A percentile compares a stretch with the other conserved stretches of the same genome.
Evolutionary conservation across 2,329 filamentous ascomycete species (phyloP).

Genomic region (Phaeosphaeriaceae sp.): DNA sequence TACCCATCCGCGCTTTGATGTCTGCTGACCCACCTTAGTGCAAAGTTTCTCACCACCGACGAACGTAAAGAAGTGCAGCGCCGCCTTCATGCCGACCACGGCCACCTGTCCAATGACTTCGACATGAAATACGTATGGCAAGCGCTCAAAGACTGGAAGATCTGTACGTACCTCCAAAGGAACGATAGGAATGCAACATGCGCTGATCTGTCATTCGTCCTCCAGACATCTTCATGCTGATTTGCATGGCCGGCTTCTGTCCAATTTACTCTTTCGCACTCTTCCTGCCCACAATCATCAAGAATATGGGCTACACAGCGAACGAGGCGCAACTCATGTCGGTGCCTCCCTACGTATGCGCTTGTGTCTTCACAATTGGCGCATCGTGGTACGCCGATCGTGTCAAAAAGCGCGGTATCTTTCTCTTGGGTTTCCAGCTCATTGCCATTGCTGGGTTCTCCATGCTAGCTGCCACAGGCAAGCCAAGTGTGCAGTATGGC

Average conservation of each 20-base stretch:
- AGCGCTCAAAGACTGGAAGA: slow-evolving; percentile 51
- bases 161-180: slow-evolving; percentile 23
- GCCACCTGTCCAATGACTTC: slow-evolving; percentile 51
- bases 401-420: slow-evolving; percentile 37
- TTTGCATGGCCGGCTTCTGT: slow-evolving; percentile 49
- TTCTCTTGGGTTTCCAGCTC: slow-evolving; percentile 41
- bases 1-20: slow-evolving; percentile 52
- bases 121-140: slow-evolving; percentile 48
- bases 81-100: slow-evolving; percentile 65
- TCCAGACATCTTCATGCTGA: slow-evolving; percentile 48
- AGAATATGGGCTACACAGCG: slow-evolving; percentile 66
- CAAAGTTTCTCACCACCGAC: slow-evolving; percentile 63
- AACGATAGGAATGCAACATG: not conserved
- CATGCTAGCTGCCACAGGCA: slow-evolving; percentile 37
- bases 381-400: slow-evolving; percentile 40
- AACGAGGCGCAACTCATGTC: slow-evolving; percentile 45
- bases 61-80: slow-evolving; percentile 66
- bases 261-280: slow-evolving; percentile 56
- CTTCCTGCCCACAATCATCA: slow-evolving; percentile 67
- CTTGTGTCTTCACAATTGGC: slow-evolving; percentile 44
- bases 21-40: slow-evolving; percentile 53
- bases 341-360: slow-evolving; percentile 67
- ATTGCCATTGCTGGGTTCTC: slow-evolving; percentile 63
- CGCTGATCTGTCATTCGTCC: not conserved
- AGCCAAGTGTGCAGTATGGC: slow-evolving; percentile 40